Base-by-base conservation (phyloP, 345 rosid species). In the Gynandropsis gynandra region DNA sequence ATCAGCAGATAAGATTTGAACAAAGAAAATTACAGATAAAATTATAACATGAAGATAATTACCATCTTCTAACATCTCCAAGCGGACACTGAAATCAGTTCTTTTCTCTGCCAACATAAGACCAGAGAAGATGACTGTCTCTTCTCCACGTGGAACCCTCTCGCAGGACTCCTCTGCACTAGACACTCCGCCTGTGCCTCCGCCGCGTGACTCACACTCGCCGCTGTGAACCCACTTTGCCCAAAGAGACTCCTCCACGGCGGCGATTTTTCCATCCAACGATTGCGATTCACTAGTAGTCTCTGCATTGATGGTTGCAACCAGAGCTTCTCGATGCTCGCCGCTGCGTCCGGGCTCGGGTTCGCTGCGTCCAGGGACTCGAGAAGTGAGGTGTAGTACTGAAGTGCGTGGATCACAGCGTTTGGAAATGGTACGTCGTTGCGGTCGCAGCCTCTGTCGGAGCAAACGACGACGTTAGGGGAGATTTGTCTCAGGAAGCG, bases 171-270 rank as follows among this genome's bases (percentile, higher is more conserved):
- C 64, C 96, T 70, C 68, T 77, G 81, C 43, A 90, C 61, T 66
- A 90, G 69, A 58, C 82, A 82, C 47, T 87, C 95, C 7, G 98
- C 98, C 45, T 90, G 98, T 31, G 85, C 73, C 60, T 83, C 96
- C 5, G 89, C 76, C 58, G 82, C 83, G 61, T 77, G 77, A 59
- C 98, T 90, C 58, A 90, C 78, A 15, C 72, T 32, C 65, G 58
- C 62, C 48, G 85, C 85, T 20, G 77, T 63, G 63, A 90, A 80
- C 56, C 96, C 98, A 12, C 72, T 72, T 21, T 87, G 89, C 21
- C 68, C 18, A 55, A 90, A 77, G 47, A 87, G 62, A 31, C 77
- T 80, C 77, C 76, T 84, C 98, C 96, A 87, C 2, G 79, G 70
- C n/a, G 72, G 74, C 47, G 72, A 67, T 56, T 71, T 80, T 13